These are phyloP conservation scores for Myxozyma kluyveri DNA, from an alignment of 805 yeast species.

Conservation along the genomic window DNA sequence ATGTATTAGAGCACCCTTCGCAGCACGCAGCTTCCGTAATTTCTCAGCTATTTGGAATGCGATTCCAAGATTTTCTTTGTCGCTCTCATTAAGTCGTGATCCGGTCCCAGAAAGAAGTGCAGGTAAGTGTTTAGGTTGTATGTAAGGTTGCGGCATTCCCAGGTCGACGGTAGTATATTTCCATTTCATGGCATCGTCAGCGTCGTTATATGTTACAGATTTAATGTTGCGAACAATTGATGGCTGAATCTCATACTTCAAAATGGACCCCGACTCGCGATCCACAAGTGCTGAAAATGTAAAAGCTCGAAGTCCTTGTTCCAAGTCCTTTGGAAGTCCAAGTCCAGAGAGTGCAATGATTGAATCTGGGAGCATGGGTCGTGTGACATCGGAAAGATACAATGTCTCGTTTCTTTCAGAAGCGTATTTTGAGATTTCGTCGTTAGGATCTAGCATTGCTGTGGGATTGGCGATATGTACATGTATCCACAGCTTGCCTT, in stretches of 20 bases:
- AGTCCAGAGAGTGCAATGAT: slow-evolving; percentile 10
- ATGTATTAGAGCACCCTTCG: neutral
- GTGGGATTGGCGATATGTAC: slow-evolving; percentile 88
- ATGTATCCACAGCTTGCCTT: slow-evolving; percentile 46
- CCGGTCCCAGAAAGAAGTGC: slow-evolving; percentile 2
- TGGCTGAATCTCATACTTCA: slow-evolving; percentile 40
- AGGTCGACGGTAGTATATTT: slow-evolving; percentile 2
- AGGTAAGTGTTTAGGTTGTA: neutral
- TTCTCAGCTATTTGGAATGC: slow-evolving; percentile 7
- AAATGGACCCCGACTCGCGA: slow-evolving; percentile 23
- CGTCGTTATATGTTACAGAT: slow-evolving; percentile 59
- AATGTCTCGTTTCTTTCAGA: slow-evolving; percentile 60
- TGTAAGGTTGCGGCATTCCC: slow-evolving; percentile 4
- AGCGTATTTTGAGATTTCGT: slow-evolving; percentile 53
- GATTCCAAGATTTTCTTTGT: slow-evolving; percentile 3
- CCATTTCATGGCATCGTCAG: slow-evolving; percentile 44
- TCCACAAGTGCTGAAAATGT: slow-evolving; percentile 45
- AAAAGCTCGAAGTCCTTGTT: slow-evolving; percentile 43
- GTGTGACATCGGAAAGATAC: slow-evolving; percentile 65
- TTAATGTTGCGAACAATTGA: slow-evolving; percentile 49
- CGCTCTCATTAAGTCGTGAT: slow-evolving; percentile 1
- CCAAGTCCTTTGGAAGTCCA: slow-evolving; percentile 26
- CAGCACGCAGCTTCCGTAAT: neutral
- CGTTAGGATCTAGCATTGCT: slow-evolving; percentile 50
- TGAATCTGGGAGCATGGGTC: slow-evolving; percentile 66